phyloP scores from a whole-genome alignment of 129 eudicot species.

The Artemisia argyi region DNA sequence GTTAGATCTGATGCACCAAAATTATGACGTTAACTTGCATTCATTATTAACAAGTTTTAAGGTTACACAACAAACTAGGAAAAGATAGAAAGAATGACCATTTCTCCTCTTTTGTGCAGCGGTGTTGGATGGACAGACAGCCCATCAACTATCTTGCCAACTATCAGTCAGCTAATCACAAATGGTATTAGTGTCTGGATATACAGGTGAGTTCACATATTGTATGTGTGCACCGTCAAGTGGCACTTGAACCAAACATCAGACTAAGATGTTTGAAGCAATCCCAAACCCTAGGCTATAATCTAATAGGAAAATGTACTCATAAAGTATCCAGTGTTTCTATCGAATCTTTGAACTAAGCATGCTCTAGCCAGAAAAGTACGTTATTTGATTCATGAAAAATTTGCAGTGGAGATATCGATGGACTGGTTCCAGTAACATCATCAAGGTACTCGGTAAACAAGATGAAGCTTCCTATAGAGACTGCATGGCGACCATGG shows the following conservation, averaged over 20 bases:
- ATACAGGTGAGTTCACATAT: conserved; percentile 39
- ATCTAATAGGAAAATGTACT: too few relatives aligned
- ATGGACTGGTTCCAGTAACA: conserved; percentile 54
- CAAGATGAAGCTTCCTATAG: conserved; percentile 46
- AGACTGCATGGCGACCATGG: conserved; percentile 66
- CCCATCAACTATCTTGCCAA: conserved; percentile 46
- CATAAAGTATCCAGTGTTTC: too few relatives aligned
- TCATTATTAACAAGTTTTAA: not conserved
- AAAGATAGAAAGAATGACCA: conserved; percentile 5
- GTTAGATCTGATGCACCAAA: not conserved
- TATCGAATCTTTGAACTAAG: too few relatives aligned
- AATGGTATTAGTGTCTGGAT: conserved; percentile 44
- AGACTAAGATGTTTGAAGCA: not conserved
- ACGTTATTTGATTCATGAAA: not conserved
- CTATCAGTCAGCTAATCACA: conserved; percentile 41
- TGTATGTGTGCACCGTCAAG: not conserved
- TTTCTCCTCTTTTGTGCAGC: conserved; percentile 16
- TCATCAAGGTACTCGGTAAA: conserved; percentile 54
- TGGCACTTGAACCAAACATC: not conserved
- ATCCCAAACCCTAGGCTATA: too few relatives aligned
- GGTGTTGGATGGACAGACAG: conserved; percentile 39
- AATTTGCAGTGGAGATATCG: conserved; percentile 54
- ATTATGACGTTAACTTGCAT: not conserved
- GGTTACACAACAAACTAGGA: not conserved
- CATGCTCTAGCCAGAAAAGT: too few relatives aligned